Evolutionary conservation across 2,329 filamentous ascomycete genomes (phyloP).

Genomic region (Beauveria medogensis): DNA sequence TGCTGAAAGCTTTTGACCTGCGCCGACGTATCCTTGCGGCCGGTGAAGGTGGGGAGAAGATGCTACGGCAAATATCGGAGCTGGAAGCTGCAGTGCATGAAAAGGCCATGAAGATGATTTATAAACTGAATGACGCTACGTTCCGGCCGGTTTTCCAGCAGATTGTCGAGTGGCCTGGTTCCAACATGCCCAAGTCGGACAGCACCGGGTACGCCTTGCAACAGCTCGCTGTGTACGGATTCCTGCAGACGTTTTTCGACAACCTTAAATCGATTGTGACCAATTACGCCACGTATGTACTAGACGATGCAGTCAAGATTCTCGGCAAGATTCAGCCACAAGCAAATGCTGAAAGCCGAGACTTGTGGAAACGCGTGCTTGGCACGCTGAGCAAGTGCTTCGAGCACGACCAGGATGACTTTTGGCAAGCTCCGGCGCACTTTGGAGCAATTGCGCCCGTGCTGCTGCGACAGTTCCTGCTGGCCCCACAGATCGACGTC

Average conservation of each 20-base stretch:
- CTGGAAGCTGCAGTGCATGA: slow-evolving; percentile 61
- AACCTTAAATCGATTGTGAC: slow-evolving; percentile 91
- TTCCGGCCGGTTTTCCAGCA: slow-evolving; percentile 88
- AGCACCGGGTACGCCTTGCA: slow-evolving; percentile 49
- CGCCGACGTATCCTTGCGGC: slow-evolving; percentile 47
- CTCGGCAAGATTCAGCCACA: slow-evolving; percentile 40
- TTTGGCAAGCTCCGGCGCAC: slow-evolving; percentile 89
- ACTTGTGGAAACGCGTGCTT: slow-evolving; percentile 63
- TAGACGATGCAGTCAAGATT: slow-evolving; percentile 64
- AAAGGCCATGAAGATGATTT: slow-evolving; percentile 78
- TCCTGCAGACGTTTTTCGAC: slow-evolving; percentile 71
- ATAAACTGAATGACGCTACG: slow-evolving; percentile 89
- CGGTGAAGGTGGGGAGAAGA: slow-evolving; percentile 36
- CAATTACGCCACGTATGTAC: slow-evolving; percentile 76
- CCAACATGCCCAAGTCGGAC: slow-evolving; percentile 55
- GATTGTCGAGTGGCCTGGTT: slow-evolving; percentile 72
- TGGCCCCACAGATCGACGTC: slow-evolving; percentile 36
- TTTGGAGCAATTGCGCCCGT: slow-evolving; percentile 65
- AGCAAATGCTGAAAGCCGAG: slow-evolving; percentile 41
- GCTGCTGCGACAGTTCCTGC: slow-evolving; percentile 58
- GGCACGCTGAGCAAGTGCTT: slow-evolving; percentile 68
- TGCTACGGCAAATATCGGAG: slow-evolving; percentile 40
- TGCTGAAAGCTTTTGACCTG: slow-evolving; percentile 55
- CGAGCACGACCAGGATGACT: slow-evolving; percentile 85
- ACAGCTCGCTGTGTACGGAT: slow-evolving; percentile 71